These are phyloP conservation scores for Fusarium pseudograminearum DNA, from an alignment of 2,329 filamentous ascomycete genomes.

Conservation along the genomic window DNA sequence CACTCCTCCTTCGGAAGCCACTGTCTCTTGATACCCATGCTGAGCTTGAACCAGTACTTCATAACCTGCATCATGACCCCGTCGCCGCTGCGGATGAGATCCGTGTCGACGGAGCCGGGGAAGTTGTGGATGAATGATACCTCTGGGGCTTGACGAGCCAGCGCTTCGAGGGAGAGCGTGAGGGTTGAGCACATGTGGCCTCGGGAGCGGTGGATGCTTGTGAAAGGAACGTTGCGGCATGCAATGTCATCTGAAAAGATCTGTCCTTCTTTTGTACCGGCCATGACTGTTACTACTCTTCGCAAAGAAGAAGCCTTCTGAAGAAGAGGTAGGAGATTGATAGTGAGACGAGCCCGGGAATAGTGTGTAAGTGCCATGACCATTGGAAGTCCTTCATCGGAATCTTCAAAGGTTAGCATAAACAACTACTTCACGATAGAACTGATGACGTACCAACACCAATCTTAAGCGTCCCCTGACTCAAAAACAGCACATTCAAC, in stretches of 20 bases:
- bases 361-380: slow-evolving; percentile 66
- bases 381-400: slow-evolving; percentile 67
- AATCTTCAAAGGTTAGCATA: slow-evolving; percentile 56
- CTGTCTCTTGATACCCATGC: not conserved
- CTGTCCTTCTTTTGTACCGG: slow-evolving; percentile 37
- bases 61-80: slow-evolving; percentile 34
- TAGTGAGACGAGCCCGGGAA: slow-evolving; percentile 67
- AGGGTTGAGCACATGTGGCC: slow-evolving; percentile 42
- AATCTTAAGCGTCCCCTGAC: slow-evolving; percentile 52
- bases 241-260: slow-evolving; percentile 44
- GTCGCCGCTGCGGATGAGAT: slow-evolving; percentile 39
- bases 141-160: slow-evolving; percentile 38
- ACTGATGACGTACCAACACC: slow-evolving; percentile 29
- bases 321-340: slow-evolving; percentile 69
- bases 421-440: not conserved
- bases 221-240: slow-evolving; percentile 39
- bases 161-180: slow-evolving; percentile 46
- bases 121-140: slow-evolving; percentile 50
- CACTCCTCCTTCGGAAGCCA: slow-evolving; percentile 40
- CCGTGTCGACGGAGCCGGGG: slow-evolving; percentile 48
- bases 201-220: slow-evolving; percentile 26
- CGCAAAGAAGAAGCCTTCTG: slow-evolving; percentile 34
- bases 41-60: slow-evolving; percentile 32
- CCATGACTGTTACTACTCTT: slow-evolving; percentile 47
- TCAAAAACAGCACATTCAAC: slow-evolving; percentile 62